Evolutionary conservation across 345 rosid species (phyloP).

Genomic region (Trapa bicornis): DNA sequence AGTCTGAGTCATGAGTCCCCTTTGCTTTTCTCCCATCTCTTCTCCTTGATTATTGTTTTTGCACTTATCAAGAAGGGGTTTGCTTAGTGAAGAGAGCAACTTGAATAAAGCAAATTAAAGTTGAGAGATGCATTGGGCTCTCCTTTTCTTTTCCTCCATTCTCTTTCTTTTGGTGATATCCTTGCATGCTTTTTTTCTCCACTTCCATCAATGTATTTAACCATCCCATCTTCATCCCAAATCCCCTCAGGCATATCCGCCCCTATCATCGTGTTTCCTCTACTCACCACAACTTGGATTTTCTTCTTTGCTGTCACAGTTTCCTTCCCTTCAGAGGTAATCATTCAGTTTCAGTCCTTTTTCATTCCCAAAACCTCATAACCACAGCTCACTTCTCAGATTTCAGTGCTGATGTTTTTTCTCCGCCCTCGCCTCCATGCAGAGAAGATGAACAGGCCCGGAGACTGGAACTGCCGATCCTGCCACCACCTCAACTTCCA

Average conservation of each 20-base stretch:
- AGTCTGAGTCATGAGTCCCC: no score
- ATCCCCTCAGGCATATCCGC: background rate
- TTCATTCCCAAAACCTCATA: background rate
- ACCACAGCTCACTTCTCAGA: background rate
- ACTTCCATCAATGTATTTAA: conserved; percentile 1
- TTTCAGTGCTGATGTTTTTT: background rate
- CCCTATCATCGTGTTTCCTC: background rate
- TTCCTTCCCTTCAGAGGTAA: background rate
- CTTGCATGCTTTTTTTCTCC: background rate
- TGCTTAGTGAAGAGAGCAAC: conserved; percentile 2
- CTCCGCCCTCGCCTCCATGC: background rate
- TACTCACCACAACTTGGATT: background rate
- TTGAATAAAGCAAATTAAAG: background rate
- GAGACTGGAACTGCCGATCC: conserved; percentile 82
- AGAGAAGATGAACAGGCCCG: conserved; percentile 50
- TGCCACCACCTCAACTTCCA: conserved; percentile 83
- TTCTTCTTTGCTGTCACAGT: background rate
- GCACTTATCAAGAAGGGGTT: conserved; percentile 1
- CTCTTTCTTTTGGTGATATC: background rate
- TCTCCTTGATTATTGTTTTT: background rate
- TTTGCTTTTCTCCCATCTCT: background rate
- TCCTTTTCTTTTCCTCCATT: background rate
- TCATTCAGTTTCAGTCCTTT: background rate
- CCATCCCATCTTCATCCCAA: background rate
- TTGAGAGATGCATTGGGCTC: background rate